Evolutionary conservation across 2,329 filamentous ascomycete species (phyloP).

Genomic region (Ophiostoma himal-ulmi): DNA sequence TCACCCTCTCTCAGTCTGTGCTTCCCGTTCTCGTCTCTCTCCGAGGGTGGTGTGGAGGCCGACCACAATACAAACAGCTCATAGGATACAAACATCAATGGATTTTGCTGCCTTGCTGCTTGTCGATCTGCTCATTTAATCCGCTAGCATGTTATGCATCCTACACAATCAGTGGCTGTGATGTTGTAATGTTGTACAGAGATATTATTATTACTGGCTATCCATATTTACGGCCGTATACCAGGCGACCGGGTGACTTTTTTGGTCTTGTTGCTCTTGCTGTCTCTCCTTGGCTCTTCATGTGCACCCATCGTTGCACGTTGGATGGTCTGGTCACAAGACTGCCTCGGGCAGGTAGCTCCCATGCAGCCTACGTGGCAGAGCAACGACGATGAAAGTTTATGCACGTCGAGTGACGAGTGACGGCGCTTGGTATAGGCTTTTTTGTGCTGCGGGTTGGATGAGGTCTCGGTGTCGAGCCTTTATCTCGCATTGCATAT

Average conservation of each 20-base stretch:
- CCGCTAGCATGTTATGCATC: not conserved
- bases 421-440: too few relatives aligned
- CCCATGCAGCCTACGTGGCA: not conserved
- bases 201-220: not conserved
- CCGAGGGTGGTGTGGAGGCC: conserved; percentile 4
- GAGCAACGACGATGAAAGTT: too few relatives aligned
- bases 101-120: not conserved
- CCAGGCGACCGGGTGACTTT: not conserved
- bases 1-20: not conserved
- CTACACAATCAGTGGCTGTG: not conserved
- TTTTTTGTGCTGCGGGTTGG: not conserved
- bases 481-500: not conserved
- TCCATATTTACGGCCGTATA: not conserved
- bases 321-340: not conserved
- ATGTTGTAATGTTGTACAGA: not conserved
- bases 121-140: not conserved
- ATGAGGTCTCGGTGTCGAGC: not conserved
- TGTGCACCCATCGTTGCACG: not conserved
- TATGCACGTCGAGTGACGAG: too few relatives aligned
- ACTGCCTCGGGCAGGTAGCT: not conserved
- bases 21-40: not conserved
- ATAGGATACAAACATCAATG: not conserved
- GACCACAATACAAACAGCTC: not conserved
- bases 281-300: not conserved
- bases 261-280: not conserved